Evolutionary conservation across 1,284 basidiomycete genomes (phyloP).

Genomic region (Erythrobasidium hasegawianum): DNA sequence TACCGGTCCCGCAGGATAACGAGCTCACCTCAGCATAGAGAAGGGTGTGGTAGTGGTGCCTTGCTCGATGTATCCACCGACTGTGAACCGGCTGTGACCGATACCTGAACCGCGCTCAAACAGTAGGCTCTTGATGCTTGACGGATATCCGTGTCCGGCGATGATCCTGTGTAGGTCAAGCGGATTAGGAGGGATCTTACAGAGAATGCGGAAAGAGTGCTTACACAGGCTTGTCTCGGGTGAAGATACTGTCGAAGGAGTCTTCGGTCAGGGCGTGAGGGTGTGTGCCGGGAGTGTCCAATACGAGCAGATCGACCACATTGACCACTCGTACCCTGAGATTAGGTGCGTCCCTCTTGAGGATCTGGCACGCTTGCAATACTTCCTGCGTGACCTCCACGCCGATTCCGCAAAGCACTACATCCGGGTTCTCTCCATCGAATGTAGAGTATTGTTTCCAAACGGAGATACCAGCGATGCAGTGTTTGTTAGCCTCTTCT

Average conservation of each 20-base stretch:
- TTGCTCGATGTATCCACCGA: constrained; percentile 51
- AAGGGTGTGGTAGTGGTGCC: constrained; percentile 54
- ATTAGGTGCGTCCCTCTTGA: constrained; percentile 47
- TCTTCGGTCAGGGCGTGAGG: constrained; percentile 68
- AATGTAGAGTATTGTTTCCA: constrained; percentile 54
- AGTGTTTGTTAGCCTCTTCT: constrained; percentile 50
- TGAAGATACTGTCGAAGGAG: constrained; percentile 53
- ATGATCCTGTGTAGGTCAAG: constrained; percentile 25
- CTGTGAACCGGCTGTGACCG: constrained; percentile 49
- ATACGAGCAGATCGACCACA: constrained; percentile 66
- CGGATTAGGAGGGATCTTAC: not conserved
- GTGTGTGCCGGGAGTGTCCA: constrained; percentile 62
- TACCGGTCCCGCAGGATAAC: not conserved
- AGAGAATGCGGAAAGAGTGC: not conserved
- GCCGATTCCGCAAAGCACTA: constrained; percentile 54
- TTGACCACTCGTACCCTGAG: constrained; percentile 47
- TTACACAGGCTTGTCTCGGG: constrained; percentile 52
- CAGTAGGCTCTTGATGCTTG: constrained; percentile 38
- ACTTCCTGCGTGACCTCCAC: constrained; percentile 54
- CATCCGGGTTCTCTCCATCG: constrained; percentile 54
- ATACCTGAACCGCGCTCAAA: constrained; percentile 45
- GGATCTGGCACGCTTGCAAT: constrained; percentile 47
- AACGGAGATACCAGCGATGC: constrained; percentile 49
- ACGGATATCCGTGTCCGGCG: constrained; percentile 73
- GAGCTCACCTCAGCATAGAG: not conserved